Evolutionary conservation across 306 rosid species (phyloP).

Genomic region (Prunus kanzakura): DNA sequence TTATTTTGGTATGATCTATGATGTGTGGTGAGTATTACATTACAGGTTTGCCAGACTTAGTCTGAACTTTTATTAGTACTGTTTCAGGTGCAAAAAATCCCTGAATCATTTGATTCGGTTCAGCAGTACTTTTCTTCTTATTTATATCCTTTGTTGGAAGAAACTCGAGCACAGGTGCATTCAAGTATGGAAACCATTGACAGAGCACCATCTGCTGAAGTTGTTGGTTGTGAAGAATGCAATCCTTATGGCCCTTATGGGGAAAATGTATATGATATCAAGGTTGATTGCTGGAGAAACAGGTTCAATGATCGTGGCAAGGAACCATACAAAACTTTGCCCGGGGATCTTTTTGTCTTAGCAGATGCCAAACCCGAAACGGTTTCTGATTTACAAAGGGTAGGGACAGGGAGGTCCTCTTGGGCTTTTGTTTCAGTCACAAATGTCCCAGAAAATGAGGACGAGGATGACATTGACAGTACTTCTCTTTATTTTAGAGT

Average conservation of each 20-base stretch:
- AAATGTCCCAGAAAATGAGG: conserved; percentile 31
- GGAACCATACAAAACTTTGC: conserved; percentile 32
- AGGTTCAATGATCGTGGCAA: not conserved
- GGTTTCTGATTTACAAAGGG: conserved; percentile 42
- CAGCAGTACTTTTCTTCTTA: conserved; percentile 42
- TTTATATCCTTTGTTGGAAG: conserved; percentile 60
- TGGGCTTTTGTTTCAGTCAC: conserved; percentile 52
- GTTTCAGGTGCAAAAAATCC: conserved; percentile 49
- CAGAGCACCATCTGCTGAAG: not conserved
- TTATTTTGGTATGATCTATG: not conserved
- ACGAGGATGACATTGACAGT: conserved; percentile 16
- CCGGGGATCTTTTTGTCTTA: conserved; percentile 61
- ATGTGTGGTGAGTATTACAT: too few species aligned
- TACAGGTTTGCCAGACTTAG: too few species aligned
- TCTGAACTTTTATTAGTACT: not conserved
- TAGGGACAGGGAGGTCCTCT: conserved; percentile 16
- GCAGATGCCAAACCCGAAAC: conserved; percentile 56
- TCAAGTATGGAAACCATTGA: conserved; percentile 4
- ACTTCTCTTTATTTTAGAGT: conserved; percentile 42
- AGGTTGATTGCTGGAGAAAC: not conserved
- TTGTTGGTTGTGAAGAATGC: not conserved
- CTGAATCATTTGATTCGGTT: conserved; percentile 39
- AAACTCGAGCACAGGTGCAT: conserved; percentile 53
- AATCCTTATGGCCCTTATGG: not conserved
- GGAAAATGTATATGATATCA: not conserved